Conservation (phyloP, 768 basidiomycete genomes). For the Tylopilus sp. region DNA sequence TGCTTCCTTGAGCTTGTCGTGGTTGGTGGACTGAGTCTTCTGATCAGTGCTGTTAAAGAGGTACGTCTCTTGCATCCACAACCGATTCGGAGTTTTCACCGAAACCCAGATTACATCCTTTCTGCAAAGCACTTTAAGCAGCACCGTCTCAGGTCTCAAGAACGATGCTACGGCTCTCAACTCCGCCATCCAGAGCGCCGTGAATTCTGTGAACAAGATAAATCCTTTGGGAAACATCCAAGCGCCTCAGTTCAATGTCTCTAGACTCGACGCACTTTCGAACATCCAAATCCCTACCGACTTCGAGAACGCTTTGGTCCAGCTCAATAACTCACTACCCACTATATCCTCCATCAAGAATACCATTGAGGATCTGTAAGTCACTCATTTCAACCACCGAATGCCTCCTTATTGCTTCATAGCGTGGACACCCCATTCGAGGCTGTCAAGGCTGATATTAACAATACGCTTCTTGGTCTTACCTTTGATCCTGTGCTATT, state of each 20-base stretch:
- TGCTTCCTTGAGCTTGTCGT: slow-evolving; percentile 92
- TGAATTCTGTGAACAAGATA: slow-evolving; percentile 69
- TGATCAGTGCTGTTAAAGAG: slow-evolving; percentile 81
- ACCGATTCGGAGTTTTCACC: slow-evolving; percentile 6
- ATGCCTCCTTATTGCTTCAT: not conserved
- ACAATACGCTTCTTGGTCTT: slow-evolving; percentile 75
- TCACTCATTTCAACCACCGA: slow-evolving; percentile 8
- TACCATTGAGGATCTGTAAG: slow-evolving; percentile 64
- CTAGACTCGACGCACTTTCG: slow-evolving; percentile 67
- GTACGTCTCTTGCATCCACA: slow-evolving; percentile 42
- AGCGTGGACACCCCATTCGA: slow-evolving; percentile 89
- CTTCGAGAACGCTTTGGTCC: slow-evolving; percentile 68
- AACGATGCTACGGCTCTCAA: slow-evolving; percentile 67
- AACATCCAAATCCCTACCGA: slow-evolving; percentile 79
- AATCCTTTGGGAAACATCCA: slow-evolving; percentile 70
- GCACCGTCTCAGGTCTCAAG: slow-evolving; percentile 69
- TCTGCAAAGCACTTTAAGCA: slow-evolving; percentile 54
- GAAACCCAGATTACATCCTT: slow-evolving; percentile 63
- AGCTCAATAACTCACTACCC: slow-evolving; percentile 79
- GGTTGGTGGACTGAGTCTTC: slow-evolving; percentile 70
- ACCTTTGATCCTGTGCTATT: slow-evolving; percentile 68
- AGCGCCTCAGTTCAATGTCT: slow-evolving; percentile 70
- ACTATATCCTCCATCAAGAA: slow-evolving; percentile 72
- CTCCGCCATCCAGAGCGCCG: slow-evolving; percentile 57
- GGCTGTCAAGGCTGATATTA: slow-evolving; percentile 82